Evolutionary conservation across 148 eudicot species (phyloP), one percentile per base, ranked within the genome.

Genomic region (Tetragonia tetragonoides): DNA sequence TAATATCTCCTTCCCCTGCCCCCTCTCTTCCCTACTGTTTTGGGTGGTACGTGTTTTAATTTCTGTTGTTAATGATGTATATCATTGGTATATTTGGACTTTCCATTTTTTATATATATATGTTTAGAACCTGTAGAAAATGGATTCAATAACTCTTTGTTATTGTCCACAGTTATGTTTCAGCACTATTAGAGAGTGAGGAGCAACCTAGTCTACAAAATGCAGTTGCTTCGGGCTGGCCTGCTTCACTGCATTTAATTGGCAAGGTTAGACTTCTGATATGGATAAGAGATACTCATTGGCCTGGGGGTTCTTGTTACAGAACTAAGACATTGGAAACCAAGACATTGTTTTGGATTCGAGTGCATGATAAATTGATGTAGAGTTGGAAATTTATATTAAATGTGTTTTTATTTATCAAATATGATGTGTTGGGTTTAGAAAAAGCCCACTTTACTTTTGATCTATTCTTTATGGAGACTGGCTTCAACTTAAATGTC

Each of bases 211-310:
- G 81, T 87, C 87, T 95, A 82, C 88, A 87, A 82, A 81, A 79
- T 53, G 93, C 97, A 75, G 77, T 91, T 84, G 88, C 88, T 42
- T 91, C 92, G 54, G 94, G 93, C 63, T 93, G 99, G 99, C 99
- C 99, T 78, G 94, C 97, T 42, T 93, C 99, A 51, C 81, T 95
- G 62, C 99, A 95, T 88, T 85, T 95, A 64, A 95, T 95, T 84
- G 99, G 99, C 85, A 95, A 95, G 97, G 97, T 95, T 89, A 51
- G 70, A 20, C 47, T 41, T 28, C 37, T 10, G 53, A 59, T 15
- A 37, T 67, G 23, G 14, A 49, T 20, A 6, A 40, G 10, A 16
- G 11, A 15, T 54, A 63, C 38, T 77, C 53, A 16, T 4, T 10
- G n/a, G 53, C 38, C 17, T 21, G 39, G 24, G 6, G 39, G 62